Percentiles rank a stretch among this genome's conserved stretches.
These are phyloP conservation scores for Mycothermus thermophilus DNA, from an alignment of 495 filamentous ascomycete genomes.

Conservation along the genomic window DNA sequence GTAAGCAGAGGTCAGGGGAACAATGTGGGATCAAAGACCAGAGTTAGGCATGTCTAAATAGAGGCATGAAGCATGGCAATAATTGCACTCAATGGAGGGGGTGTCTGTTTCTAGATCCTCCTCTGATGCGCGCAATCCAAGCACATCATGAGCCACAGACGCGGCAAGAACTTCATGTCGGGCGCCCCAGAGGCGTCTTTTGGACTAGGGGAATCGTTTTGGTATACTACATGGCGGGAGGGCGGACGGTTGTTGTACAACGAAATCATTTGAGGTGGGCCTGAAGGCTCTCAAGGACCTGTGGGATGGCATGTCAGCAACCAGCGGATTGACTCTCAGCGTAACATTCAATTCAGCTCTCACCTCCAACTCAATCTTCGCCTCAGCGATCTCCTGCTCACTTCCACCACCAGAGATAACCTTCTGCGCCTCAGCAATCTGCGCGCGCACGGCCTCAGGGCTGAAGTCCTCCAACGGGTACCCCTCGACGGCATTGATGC, in stretches of 20 bases:
- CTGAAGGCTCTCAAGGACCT: slow-evolving; percentile 49
- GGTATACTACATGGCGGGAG: slow-evolving; percentile 20
- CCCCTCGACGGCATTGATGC: slow-evolving; percentile 95
- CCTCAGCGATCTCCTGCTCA: slow-evolving; percentile 95
- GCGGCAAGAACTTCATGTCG: too few species aligned
- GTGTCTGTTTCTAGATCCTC: too few species aligned
- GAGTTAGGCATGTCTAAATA: too few species aligned
- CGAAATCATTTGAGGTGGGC: slow-evolving; percentile 55
- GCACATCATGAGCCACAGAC: too few species aligned
- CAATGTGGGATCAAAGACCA: too few species aligned
- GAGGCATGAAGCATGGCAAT: too few species aligned
- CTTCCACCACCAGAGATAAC: slow-evolving; percentile 80
- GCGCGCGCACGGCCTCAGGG: slow-evolving; percentile 60
- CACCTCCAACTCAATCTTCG: slow-evolving; percentile 97
- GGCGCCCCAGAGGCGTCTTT: slow-evolving; percentile 14
- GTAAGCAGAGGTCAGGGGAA: too few species aligned
- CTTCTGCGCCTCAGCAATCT: slow-evolving; percentile 90
- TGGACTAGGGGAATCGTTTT: slow-evolving; percentile 20
- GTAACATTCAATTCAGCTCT: too few species aligned
- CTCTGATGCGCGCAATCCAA: too few species aligned
- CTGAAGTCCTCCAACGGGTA: slow-evolving; percentile 93
- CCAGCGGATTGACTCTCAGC: too few species aligned
- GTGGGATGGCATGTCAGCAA: too few species aligned
- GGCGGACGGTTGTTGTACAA: slow-evolving; percentile 12
- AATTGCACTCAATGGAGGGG: too few species aligned